Percentiles rank a stretch among this genome's conserved stretches.
phyloP scores from a whole-genome alignment of 495 filamentous ascomycete species.

The Penicillium canescens region DNA sequence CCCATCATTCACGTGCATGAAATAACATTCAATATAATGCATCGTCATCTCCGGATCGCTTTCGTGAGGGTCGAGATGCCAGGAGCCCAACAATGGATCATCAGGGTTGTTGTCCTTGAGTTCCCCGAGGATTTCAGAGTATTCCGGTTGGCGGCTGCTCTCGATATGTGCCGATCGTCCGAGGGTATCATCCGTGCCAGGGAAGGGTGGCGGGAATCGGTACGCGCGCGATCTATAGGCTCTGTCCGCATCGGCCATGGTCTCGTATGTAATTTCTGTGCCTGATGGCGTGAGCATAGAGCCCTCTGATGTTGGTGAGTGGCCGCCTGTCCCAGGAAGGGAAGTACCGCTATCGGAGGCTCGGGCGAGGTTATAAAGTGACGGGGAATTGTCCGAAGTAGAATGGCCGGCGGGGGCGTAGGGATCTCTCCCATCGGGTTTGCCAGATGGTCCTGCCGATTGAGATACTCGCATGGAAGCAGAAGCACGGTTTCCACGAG shows the following conservation, averaged over 20 bases:
- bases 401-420: constrained; percentile 14
- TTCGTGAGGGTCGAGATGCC: constrained; percentile 66
- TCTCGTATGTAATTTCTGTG: constrained; percentile 28
- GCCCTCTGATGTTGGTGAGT: constrained; percentile 39
- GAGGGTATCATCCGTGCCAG: constrained; percentile 14
- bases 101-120: constrained; percentile 30
- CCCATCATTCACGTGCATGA: constrained; percentile 52
- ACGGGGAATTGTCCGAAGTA: constrained; percentile 33
- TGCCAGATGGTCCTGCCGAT: constrained; percentile 17
- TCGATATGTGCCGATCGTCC: constrained; percentile 16
- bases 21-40: constrained; percentile 57
- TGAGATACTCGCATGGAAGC: constrained; percentile 29
- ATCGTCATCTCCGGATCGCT: constrained; percentile 46
- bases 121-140: constrained; percentile 37
- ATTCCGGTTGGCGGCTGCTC: constrained; percentile 22
- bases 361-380: constrained; percentile 35
- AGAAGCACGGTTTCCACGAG: constrained; percentile 39
- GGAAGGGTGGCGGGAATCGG: constrained; percentile 15
- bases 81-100: constrained; percentile 54
- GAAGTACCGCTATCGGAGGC: constrained; percentile 38
- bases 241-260: constrained; percentile 28
- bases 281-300: constrained; percentile 31
- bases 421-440: constrained; percentile 26
- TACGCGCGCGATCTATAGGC: constrained; percentile 20
- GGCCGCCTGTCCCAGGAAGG: constrained; percentile 33